Conservation (phyloP, 2,329 filamentous ascomycete species). For the Sodiomyces alkalinus region DNA sequence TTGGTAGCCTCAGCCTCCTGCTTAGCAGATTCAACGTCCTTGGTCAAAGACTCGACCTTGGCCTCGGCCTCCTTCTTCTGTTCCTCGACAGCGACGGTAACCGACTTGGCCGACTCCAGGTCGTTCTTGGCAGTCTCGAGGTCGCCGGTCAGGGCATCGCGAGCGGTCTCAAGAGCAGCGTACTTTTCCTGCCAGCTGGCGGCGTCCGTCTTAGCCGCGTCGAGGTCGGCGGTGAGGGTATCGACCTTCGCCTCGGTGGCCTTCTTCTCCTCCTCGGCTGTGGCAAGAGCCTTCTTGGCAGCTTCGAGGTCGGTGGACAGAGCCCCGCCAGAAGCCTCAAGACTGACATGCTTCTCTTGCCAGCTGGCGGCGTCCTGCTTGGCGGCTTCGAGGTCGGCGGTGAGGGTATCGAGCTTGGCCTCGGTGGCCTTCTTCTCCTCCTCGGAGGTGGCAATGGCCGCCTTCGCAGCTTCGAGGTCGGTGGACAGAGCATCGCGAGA, state of each 20-base stretch:
- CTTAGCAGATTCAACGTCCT: background rate
- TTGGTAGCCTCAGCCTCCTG: background rate
- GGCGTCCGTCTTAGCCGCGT: conserved; percentile 15
- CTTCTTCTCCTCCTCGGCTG: conserved; percentile 8
- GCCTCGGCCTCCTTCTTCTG: conserved; percentile 5
- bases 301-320: conserved; percentile 10
- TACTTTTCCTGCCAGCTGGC: conserved; percentile 11
- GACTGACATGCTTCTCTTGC: conserved; percentile 7
- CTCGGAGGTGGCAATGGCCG: conserved; percentile 9
- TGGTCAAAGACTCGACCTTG: background rate
- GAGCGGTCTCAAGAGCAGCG: conserved; percentile 9
- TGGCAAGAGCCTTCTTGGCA: conserved; percentile 8
- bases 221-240: background rate
- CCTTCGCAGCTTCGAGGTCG: conserved; percentile 10
- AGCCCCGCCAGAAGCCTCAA: conserved; percentile 6
- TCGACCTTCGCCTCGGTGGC: conserved; percentile 2
- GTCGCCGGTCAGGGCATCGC: conserved; percentile 3
- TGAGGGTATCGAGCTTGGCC: conserved; percentile 6
- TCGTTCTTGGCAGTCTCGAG: conserved; percentile 11
- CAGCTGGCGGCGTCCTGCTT: conserved; percentile 4
- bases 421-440: conserved; percentile 9
- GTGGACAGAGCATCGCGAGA: conserved; percentile 5
- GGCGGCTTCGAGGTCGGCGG: conserved; percentile 9
- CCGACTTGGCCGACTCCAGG: conserved; percentile 3
- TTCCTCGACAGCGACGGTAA: conserved; percentile 2